Evolutionary conservation across 495 filamentous ascomycete species (phyloP).

Genomic region (Apodospora peruviana): DNA sequence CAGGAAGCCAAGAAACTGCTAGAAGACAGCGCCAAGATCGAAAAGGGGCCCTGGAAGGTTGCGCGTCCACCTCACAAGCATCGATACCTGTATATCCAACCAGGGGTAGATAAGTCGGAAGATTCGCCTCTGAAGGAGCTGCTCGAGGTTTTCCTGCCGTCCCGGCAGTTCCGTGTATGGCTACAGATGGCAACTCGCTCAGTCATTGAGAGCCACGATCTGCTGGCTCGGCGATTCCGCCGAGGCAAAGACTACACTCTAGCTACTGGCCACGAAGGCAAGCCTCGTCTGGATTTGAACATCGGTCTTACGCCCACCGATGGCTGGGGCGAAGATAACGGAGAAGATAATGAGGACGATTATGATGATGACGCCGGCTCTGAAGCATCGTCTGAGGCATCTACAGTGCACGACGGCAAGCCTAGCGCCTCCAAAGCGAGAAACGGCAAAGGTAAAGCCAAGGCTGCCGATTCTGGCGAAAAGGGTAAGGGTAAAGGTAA

Average conservation of each 20-base stretch:
- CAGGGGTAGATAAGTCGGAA: conserved; percentile 17
- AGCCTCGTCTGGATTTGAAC: conserved; percentile 80
- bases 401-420: no score
- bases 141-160: conserved; percentile 72
- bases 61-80: conserved; percentile 93
- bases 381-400: conserved; percentile 12
- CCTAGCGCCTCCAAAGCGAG: conserved; percentile 17
- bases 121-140: conserved; percentile 66
- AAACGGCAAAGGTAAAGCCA: conserved; percentile 21
- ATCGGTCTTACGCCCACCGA: conserved; percentile 73
- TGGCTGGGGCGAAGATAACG: conserved; percentile 76
- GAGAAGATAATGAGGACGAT: conserved; percentile 42
- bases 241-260: conserved; percentile 86
- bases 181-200: conserved; percentile 72
- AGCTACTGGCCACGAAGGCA: conserved; percentile 74
- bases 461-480: conserved; percentile 37
- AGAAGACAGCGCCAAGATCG: conserved; percentile 49
- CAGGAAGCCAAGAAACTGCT: conserved; percentile 51
- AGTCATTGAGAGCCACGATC: conserved; percentile 57
- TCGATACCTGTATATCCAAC: conserved; percentile 76
- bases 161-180: conserved; percentile 86
- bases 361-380: conserved; percentile 29
- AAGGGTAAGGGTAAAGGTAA: conserved; percentile 36
- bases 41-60: conserved; percentile 62
- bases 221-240: conserved; percentile 79